phyloP scores from a whole-genome alignment of 495 filamentous ascomycete genomes.

The Glonium stellatum region DNA sequence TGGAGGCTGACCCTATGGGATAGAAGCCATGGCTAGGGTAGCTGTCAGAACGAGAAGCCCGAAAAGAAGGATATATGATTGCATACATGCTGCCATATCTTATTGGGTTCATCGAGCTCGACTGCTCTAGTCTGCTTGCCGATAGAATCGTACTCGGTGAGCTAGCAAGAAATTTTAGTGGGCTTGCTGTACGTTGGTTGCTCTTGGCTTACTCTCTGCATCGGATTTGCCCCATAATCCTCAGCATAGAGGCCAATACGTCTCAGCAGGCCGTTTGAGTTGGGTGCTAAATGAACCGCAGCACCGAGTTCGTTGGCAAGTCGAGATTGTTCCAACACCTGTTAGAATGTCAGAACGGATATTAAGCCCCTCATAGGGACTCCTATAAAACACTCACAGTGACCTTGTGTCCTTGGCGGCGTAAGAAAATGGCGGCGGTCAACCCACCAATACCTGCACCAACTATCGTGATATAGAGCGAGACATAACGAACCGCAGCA shows the following conservation, averaged over 20 bases:
- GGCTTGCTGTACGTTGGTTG: neutral
- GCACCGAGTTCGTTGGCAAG: conserved; percentile 20
- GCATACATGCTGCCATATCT: conserved; percentile 28
- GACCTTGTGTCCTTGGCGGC: conserved; percentile 16
- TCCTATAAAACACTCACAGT: too few relatives aligned
- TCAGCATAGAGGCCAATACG: conserved; percentile 16
- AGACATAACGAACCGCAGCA: too few relatives aligned
- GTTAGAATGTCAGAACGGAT: neutral
- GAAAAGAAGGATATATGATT: neutral
- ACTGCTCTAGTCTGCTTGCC: conserved; percentile 13
- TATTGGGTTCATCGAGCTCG: conserved; percentile 12
- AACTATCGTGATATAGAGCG: conserved; percentile 11
- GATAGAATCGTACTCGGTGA: conserved; percentile 26
- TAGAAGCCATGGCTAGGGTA: conserved; percentile 23
- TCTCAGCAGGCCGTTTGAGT: conserved; percentile 18
- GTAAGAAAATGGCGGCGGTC: conserved; percentile 12
- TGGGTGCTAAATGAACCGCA: conserved; percentile 21
- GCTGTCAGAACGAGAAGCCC: neutral
- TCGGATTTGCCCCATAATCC: conserved; percentile 10
- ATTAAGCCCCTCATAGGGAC: too few relatives aligned
- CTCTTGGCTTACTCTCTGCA: neutral
- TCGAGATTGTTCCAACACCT: conserved; percentile 16
- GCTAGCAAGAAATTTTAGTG: neutral
- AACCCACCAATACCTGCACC: conserved; percentile 21
- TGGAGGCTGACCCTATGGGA: conserved; percentile 32